Conservation (phyloP, 106 monocot species). For the Acorus calamus region DNA sequence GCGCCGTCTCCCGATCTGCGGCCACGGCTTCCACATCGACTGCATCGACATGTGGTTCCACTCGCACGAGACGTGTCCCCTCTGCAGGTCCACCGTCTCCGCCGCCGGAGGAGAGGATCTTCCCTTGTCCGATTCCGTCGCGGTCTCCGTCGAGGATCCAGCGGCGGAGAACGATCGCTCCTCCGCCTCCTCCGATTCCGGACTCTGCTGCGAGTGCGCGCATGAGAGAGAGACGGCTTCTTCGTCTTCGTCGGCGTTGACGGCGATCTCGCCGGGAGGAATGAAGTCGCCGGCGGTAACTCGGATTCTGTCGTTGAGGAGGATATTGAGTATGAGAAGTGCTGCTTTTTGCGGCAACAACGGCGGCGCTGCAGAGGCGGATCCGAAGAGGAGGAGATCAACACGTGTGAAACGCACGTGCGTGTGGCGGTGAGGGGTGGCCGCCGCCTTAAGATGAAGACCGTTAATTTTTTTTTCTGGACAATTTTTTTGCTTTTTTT, state of each 20-base stretch:
- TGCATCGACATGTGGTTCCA: conserved; percentile 20
- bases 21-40: conserved; percentile 15
- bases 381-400: background rate
- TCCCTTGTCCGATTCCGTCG: background rate
- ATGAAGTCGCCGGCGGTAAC: conserved; percentile 5
- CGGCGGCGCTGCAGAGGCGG: background rate
- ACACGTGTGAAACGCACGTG: too few species aligned
- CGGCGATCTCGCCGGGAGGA: conserved; percentile 1
- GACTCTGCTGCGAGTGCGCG: conserved; percentile 1
- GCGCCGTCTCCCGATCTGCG: conserved; percentile 4
- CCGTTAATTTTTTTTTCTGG: too few species aligned
- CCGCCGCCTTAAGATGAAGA: too few species aligned
- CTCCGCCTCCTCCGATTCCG: too few species aligned
- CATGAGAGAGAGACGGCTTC: background rate
- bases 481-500: too few species aligned
- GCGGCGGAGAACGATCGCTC: background rate
- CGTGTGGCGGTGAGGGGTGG: too few species aligned
- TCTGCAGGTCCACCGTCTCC: conserved; percentile 10
- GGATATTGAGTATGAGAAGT: conserved; percentile 1
- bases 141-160: background rate
- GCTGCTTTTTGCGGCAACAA: background rate
- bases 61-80: conserved; percentile 8
- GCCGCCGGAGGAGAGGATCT: too few species aligned
- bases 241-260: background rate
- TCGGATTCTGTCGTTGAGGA: conserved; percentile 6